A percentile compares a stretch with the other conserved stretches of the same genome.
Evolutionary conservation across 2,329 filamentous ascomycete genomes (phyloP).

Genomic region (Plenodomus lindquistii): DNA sequence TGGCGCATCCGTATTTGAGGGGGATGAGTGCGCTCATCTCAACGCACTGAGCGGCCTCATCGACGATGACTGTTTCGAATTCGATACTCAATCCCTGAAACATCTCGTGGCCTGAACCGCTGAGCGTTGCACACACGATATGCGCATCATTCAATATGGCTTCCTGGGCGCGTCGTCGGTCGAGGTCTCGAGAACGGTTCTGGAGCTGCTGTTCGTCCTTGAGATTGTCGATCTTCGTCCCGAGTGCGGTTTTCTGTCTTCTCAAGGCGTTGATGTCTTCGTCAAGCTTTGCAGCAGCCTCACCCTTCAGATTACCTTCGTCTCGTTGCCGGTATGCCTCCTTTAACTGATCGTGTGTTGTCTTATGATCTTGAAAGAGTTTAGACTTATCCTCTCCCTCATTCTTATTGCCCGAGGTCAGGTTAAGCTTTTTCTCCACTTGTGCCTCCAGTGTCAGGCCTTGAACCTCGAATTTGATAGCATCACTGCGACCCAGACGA

Average conservation of each 20-base stretch:
- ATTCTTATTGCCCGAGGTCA: conserved; percentile 42
- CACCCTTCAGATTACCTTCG: conserved; percentile 61
- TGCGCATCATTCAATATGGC: conserved; percentile 88
- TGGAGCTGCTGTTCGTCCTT: conserved; percentile 84
- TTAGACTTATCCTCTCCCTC: conserved; percentile 60
- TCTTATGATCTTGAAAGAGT: conserved; percentile 71
- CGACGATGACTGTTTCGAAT: conserved; percentile 97
- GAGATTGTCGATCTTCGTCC: conserved; percentile 81
- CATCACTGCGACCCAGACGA: conserved; percentile 86
- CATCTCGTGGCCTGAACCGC: conserved; percentile 95
- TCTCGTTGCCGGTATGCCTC: conserved; percentile 72
- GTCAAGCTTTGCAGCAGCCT: conserved; percentile 68
- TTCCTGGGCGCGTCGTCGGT: conserved; percentile 82
- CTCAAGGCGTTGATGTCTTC: conserved; percentile 79
- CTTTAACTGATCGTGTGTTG: conserved; percentile 66
- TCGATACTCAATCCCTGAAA: conserved; percentile 93
- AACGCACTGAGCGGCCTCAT: conserved; percentile 97
- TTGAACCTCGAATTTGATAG: conserved; percentile 84
- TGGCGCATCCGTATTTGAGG: conserved; percentile 94
- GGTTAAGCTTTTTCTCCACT: conserved; percentile 71
- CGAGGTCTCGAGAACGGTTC: conserved; percentile 83
- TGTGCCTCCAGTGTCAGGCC: conserved; percentile 94
- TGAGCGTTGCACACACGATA: conserved; percentile 92
- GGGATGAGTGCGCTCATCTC: conserved; percentile 96
- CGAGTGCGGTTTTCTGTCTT: conserved; percentile 74